Base-by-base conservation (phyloP, 352 stramenopile genomes). In the Globisporangium heterothallicum region DNA sequence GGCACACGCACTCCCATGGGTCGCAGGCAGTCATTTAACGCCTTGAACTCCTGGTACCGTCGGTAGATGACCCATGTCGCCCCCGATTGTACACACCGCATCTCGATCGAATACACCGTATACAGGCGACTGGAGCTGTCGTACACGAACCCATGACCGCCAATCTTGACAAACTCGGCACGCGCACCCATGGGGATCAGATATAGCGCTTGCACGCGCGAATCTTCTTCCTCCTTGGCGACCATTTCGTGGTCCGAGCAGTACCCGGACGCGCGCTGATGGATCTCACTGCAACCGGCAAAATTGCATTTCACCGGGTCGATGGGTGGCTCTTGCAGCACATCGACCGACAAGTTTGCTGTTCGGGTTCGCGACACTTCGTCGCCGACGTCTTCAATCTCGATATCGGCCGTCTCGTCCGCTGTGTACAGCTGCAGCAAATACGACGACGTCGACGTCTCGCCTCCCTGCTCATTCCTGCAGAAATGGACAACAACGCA, bases 21-120 rank as follows among this genome's bases (percentile, higher is more conserved):
- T 27, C 67, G 76, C 21, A 94, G 56, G 16, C 66, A 53, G 32
- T 92, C 80, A 52, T 87, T 83, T 24, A 94, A 50, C 40, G 79
- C 63, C 54, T 87, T 91, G 61, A 94, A 94, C 50, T 91, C 81
- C 51, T 88, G 81, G 43, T 94, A 94, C 18, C 84, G 66, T 16
- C 84, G 78, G 54, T 92, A 94, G 43, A 93, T 88, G 24, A 84
- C 59, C 84, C 82, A 94, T 21, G 58, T 86, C 27, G 83, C 77
- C 8, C 74, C 74, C 0, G 78, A 89, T 59, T 89, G 76, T 14
- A 68, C 63, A 58, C 81, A 92, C 4, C 76, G 71, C 74, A 92
- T 86, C 56, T 88, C 81, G 49, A 89, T 76, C 29, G 72, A 56
- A 56, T 90, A 92, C 32, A 92, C 77, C 0, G 81, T 92, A 52